Base-by-base conservation (phyloP, 352 stramenopile species). In the Peronospora belbahrii region DNA sequence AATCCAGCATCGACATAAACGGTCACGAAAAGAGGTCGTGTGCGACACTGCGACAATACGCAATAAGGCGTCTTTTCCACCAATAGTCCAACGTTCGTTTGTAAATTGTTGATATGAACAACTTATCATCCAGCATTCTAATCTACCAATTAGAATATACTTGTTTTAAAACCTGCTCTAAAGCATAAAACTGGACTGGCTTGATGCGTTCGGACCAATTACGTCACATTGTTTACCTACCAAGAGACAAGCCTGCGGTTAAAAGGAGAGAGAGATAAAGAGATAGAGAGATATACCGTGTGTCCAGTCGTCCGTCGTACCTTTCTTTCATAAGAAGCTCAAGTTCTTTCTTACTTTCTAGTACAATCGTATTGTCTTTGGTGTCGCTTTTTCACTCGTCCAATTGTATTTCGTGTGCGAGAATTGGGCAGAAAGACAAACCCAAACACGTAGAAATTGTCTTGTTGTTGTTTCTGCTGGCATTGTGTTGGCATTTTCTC, bases 201-300 rank as follows among this genome's bases (percentile, higher is more conserved):
- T 66, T 37, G n/a, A 55, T 51, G 32, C 37, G 44, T 59, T 49
- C 40, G 44, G 50, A 61, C 50, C 55, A 64, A 65, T 64, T 40
- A 23, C 56, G 56, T 62, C 56, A 53, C 43, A 50, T 65, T 35
- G 56, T 61, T 37, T 14, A 23, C 47, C 33, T 30, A 44, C 6
- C 27, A 19, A 56, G 35, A 59, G 44, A 43, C 43, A 38, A 37
- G 18, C 22, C 47, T 5, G 3, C 6, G 24, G 5, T 0, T 28
- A 27, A 4, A 15, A 3, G 24, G 10, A 39, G 9, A n/a, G 15
- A 4, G 27, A 41, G 8, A 28, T 6, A n/a, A 18, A 41, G 18
- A 41, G 20, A 27, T 10, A 30, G 36, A 20, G 11, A 56, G 34
- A n/a, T n/a, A n/a, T n/a, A n/a, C 57, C 18, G 10, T 27, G 34